Conservation (phyloP, 768 basidiomycete genomes). For the Rhodotorula diobovata region DNA sequence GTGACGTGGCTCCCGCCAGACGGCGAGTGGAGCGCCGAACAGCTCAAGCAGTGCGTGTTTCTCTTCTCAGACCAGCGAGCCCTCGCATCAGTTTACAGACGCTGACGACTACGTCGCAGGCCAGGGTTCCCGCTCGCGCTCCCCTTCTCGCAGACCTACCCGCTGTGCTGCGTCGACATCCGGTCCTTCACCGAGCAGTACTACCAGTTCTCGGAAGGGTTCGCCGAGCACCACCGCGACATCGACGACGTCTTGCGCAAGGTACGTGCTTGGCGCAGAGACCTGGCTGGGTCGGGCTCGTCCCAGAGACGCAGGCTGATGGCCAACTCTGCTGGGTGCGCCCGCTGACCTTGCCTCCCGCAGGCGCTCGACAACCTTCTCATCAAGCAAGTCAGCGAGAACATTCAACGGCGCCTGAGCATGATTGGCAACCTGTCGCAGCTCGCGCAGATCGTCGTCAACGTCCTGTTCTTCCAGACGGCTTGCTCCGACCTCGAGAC, state of each 20-base stretch:
- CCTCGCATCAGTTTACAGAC: background rate
- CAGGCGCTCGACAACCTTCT: slow-evolving; percentile 84
- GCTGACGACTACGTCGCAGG: slow-evolving; percentile 48
- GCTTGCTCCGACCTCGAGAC: slow-evolving; percentile 79
- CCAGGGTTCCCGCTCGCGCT: slow-evolving; percentile 63
- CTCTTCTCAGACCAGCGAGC: too few species aligned
- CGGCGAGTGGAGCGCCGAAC: slow-evolving; percentile 49
- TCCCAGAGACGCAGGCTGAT: too few species aligned
- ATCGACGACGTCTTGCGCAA: slow-evolving; percentile 86
- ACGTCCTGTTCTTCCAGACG: slow-evolving; percentile 83
- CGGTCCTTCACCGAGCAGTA: slow-evolving; percentile 87
- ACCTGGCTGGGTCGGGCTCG: too few species aligned
- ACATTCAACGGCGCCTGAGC: slow-evolving; percentile 68
- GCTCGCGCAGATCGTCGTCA: slow-evolving; percentile 85
- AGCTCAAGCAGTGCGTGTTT: slow-evolving; percentile 24
- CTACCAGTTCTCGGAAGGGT: slow-evolving; percentile 93
- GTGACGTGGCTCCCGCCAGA: slow-evolving; percentile 74
- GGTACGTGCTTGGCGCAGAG: too few species aligned
- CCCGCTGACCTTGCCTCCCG: background rate
- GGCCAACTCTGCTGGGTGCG: too few species aligned
- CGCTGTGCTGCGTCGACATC: slow-evolving; percentile 89
- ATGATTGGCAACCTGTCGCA: slow-evolving; percentile 77
- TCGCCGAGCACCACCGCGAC: slow-evolving; percentile 82
- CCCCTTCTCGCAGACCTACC: slow-evolving; percentile 94
- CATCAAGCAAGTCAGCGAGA: slow-evolving; percentile 65